Evolutionary conservation across 1,139 yeast species (phyloP).

Genomic region (Blastobotrys arbuscula): DNA sequence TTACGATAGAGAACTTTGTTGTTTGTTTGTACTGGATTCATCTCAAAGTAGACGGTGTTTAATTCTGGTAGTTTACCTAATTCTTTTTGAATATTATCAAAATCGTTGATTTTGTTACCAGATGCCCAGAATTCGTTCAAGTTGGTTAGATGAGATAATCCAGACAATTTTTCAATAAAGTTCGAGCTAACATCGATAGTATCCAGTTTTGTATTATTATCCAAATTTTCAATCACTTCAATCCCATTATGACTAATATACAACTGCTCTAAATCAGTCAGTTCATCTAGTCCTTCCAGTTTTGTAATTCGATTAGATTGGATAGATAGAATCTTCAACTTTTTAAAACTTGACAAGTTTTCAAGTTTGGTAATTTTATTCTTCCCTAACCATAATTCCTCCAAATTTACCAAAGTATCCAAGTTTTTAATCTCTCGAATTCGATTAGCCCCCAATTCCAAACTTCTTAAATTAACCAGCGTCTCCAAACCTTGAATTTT

Average conservation of each 20-base stretch:
- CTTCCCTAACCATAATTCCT: slow-evolving; percentile 90
- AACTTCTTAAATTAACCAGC: slow-evolving; percentile 54
- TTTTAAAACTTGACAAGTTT: slow-evolving; percentile 55
- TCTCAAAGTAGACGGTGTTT: slow-evolving; percentile 91
- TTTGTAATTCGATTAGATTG: slow-evolving; percentile 80
- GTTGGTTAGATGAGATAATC: slow-evolving; percentile 56
- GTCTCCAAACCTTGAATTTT: slow-evolving; percentile 63
- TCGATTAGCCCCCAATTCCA: slow-evolving; percentile 91
- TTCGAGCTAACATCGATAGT: slow-evolving; percentile 83
- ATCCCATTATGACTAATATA: slow-evolving; percentile 87
- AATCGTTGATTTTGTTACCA: slow-evolving; percentile 60
- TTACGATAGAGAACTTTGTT: slow-evolving; percentile 81
- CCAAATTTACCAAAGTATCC: slow-evolving; percentile 47
- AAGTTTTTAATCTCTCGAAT: slow-evolving; percentile 59
- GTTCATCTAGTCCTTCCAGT: slow-evolving; percentile 73
- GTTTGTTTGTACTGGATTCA: slow-evolving; percentile 77
- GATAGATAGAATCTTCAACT: slow-evolving; percentile 72
- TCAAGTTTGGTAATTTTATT: slow-evolving; percentile 65
- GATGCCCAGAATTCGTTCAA: slow-evolving; percentile 96
- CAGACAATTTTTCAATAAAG: slow-evolving; percentile 53
- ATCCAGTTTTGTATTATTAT: slow-evolving; percentile 57
- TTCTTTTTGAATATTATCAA: slow-evolving; percentile 62
- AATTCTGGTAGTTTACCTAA: slow-evolving; percentile 57
- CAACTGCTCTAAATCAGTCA: slow-evolving; percentile 72
- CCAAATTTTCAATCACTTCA: slow-evolving; percentile 69